Conservation (phyloP, 2,329 filamentous ascomycete genomes). For the Botrytis paeoniae region DNA sequence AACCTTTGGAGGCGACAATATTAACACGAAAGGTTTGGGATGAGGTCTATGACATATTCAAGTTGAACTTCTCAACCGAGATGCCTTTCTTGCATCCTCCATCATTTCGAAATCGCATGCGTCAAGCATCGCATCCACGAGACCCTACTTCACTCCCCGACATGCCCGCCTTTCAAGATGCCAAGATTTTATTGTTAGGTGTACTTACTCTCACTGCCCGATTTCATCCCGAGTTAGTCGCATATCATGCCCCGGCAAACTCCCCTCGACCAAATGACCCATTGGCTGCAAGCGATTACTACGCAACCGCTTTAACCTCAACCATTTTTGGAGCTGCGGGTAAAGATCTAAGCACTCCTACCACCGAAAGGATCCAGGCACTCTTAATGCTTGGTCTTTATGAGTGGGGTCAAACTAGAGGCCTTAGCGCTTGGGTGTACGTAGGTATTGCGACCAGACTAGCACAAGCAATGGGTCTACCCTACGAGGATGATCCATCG, state of each 20-base stretch:
- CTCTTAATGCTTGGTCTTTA: constrained; percentile 69
- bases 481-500: constrained; percentile 50
- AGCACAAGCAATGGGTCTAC: constrained; percentile 59
- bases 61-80: constrained; percentile 68
- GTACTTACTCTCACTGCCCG: constrained; percentile 67
- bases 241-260: constrained; percentile 39
- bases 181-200: constrained; percentile 60
- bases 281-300: constrained; percentile 59
- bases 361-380: constrained; percentile 63
- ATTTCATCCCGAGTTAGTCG: constrained; percentile 60
- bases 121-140: constrained; percentile 42
- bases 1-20: constrained; percentile 59
- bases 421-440: constrained; percentile 62
- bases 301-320: constrained; percentile 55
- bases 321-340: constrained; percentile 47
- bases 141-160: constrained; percentile 27
- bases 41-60: constrained; percentile 67
- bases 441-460: constrained; percentile 58
- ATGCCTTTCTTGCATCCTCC: constrained; percentile 68
- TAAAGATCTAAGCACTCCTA: constrained; percentile 49
- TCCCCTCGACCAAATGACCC: constrained; percentile 43
- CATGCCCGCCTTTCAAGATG: constrained; percentile 40
- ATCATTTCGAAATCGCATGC: constrained; percentile 55
- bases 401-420: constrained; percentile 65
- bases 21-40: constrained; percentile 65